phyloP scores from a whole-genome alignment of 1,284 basidiomycete genomes.

The Erythrobasidium hasegawianum region DNA sequence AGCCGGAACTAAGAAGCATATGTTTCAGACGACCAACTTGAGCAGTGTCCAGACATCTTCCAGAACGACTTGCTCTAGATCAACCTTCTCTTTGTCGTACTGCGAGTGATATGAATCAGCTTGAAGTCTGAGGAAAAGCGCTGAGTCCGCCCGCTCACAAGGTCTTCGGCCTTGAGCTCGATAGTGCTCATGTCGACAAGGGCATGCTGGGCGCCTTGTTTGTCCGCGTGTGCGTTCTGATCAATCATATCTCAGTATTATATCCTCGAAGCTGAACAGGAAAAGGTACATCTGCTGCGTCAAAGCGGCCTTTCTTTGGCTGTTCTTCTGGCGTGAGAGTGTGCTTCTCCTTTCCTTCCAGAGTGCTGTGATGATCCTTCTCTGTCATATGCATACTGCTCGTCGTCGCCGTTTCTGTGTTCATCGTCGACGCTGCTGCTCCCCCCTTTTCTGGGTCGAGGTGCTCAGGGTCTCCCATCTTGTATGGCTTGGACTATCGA shows the following conservation, averaged over 20 bases:
- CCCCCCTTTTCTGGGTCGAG: conserved; percentile 18
- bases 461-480: conserved; percentile 4
- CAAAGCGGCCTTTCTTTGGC: conserved; percentile 36
- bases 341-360: conserved; percentile 25
- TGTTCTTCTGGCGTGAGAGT: background rate
- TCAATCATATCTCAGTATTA: background rate
- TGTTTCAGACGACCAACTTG: conserved; percentile 69
- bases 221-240: conserved; percentile 36
- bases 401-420: conserved; percentile 1
- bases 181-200: conserved; percentile 56
- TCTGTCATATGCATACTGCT: conserved; percentile 3
- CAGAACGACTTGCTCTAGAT: conserved; percentile 92
- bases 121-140: background rate
- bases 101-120: conserved; percentile 2
- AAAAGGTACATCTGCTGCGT: conserved; percentile 31
- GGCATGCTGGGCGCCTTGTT: conserved; percentile 41
- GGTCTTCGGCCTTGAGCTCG: conserved; percentile 85
- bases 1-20: background rate
- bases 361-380: conserved; percentile 2
- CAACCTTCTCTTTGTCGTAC: conserved; percentile 98
- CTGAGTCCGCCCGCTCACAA: conserved; percentile 48
- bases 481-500: conserved; percentile 1
- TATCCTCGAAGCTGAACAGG: background rate
- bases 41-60: conserved; percentile 95
- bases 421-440: conserved; percentile 4